A percentile compares a stretch with the other conserved stretches of the same genome.
phyloP scores from a whole-genome alignment of 2,329 filamentous ascomycete species.

The Erysiphe neolycopersici region DNA sequence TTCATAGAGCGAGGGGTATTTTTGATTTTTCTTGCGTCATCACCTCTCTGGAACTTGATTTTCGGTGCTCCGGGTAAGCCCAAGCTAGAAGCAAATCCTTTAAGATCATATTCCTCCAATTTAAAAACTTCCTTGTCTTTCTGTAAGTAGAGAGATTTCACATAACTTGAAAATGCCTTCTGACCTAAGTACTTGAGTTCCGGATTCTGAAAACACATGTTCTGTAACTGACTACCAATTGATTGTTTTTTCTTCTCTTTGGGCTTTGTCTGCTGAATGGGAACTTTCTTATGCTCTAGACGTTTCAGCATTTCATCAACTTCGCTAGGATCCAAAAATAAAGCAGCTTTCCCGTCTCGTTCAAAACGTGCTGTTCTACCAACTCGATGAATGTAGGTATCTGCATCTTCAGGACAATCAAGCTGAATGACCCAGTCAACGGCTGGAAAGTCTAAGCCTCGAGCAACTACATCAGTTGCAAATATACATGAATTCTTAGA shows the following conservation, averaged over 20 bases:
- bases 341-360: slow-evolving; percentile 57
- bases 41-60: slow-evolving; percentile 80
- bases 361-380: slow-evolving; percentile 88
- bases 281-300: slow-evolving; percentile 70
- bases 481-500: slow-evolving; percentile 73
- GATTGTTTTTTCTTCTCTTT: slow-evolving; percentile 70
- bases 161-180: slow-evolving; percentile 84
- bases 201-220: slow-evolving; percentile 85
- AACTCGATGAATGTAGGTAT: slow-evolving; percentile 93
- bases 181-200: slow-evolving; percentile 87
- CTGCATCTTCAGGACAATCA: slow-evolving; percentile 89
- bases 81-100: slow-evolving; percentile 61
- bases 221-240: slow-evolving; percentile 65
- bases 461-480: slow-evolving; percentile 80
- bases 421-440: slow-evolving; percentile 98
- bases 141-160: slow-evolving; percentile 61
- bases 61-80: slow-evolving; percentile 77
- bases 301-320: slow-evolving; percentile 73
- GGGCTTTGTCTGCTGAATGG: slow-evolving; percentile 64
- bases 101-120: slow-evolving; percentile 55
- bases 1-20: slow-evolving; percentile 49
- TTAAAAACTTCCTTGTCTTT: slow-evolving; percentile 83
- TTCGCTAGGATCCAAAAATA: slow-evolving; percentile 82
- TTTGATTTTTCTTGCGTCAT: slow-evolving; percentile 66
- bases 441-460: slow-evolving; percentile 83